Evolutionary conservation across 805 yeast genomes (phyloP), one percentile per base, ranked within the genome.

Genomic region (Spathaspora gorwiae): DNA sequence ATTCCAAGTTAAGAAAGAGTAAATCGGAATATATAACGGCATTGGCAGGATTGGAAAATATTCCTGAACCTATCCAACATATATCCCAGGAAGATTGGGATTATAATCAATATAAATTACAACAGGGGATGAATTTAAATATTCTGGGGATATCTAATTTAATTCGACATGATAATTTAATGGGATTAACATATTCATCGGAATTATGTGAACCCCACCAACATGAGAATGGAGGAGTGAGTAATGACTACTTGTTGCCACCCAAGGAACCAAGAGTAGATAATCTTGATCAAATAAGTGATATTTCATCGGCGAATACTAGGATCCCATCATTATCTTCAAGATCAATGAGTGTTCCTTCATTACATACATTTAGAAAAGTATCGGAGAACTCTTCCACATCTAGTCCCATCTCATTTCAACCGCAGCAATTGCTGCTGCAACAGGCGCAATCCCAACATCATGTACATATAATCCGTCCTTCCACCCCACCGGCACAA

Each of bases 331-430:
- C n/a, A n/a, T n/a, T n/a, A n/a, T 46, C 53, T 9, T 59, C 57
- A 62, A 41, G 68, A 15, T 62, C 71, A 2, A 53, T 52, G 38
- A 64, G 72, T 52, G 75, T 74, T 3, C 75, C 75, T 7, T 68
- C 75, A 4, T 56, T 69, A 37, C 70, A 68, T 47, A 68, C 74
- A 4, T 68, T 58, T 49, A 56, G 73, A 36, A 39, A 39, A 31
- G 19, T 26, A 7, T 26, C 39, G 6, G 30, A 24, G n/a, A 26
- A 26, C 6, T 36, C 30, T 11, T 26, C 29, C n/a, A 26, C 30
- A 12, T n/a, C n/a, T n/a, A n/a, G n/a, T n/a, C n/a, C 37, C 37
- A 3, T 8, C n/a, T n/a, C n/a, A n/a, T n/a, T n/a, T n/a, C n/a
- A n/a, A n/a, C n/a, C n/a, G n/a, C n/a, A 27, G 31, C 9, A 27